Percentiles rank a stretch among this genome's conserved stretches.
Conservation (phyloP, 2,329 filamentous ascomycete species). For the Cladophialophora psammophila region DNA sequence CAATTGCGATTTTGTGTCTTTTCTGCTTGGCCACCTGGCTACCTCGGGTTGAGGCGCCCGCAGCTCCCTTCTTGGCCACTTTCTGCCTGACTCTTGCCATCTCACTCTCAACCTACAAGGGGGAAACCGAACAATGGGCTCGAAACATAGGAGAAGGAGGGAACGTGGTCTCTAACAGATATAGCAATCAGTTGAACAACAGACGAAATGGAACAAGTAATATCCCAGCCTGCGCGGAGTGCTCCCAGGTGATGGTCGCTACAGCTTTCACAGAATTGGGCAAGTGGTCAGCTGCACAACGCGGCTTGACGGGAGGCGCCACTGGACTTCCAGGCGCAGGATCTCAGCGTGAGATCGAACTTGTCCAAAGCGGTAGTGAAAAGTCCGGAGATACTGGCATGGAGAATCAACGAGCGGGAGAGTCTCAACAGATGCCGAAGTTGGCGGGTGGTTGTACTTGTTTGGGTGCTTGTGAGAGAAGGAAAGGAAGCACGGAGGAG, state of each 20-base stretch:
- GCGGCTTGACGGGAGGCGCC: constrained; percentile 1
- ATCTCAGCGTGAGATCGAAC: constrained; percentile 5
- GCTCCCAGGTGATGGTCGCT: background rate
- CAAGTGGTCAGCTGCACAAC: constrained; percentile 7
- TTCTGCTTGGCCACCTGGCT: constrained; percentile 43
- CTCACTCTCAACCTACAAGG: constrained; percentile 28
- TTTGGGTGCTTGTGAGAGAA: background rate
- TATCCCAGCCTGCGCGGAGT: background rate
- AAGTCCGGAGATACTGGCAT: background rate
- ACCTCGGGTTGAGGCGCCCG: constrained; percentile 28
- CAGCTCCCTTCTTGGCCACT: constrained; percentile 20
- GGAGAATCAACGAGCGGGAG: background rate
- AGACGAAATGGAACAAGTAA: background rate
- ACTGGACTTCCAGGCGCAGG: background rate
- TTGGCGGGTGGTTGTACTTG: background rate
- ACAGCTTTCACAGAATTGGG: constrained; percentile 3
- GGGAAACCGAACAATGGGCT: constrained; percentile 5
- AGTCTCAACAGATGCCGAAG: background rate
- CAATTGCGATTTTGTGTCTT: constrained; percentile 65
- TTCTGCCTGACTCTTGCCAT: constrained; percentile 34
- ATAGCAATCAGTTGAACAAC: constrained; percentile 4
- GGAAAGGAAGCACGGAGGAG: background rate
- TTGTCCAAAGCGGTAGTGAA: constrained; percentile 1
- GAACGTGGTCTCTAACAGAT: background rate
- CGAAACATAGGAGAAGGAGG: background rate